Conservation (phyloP, 176 grass and related monocot species). For the Oryza longistaminata region DNA sequence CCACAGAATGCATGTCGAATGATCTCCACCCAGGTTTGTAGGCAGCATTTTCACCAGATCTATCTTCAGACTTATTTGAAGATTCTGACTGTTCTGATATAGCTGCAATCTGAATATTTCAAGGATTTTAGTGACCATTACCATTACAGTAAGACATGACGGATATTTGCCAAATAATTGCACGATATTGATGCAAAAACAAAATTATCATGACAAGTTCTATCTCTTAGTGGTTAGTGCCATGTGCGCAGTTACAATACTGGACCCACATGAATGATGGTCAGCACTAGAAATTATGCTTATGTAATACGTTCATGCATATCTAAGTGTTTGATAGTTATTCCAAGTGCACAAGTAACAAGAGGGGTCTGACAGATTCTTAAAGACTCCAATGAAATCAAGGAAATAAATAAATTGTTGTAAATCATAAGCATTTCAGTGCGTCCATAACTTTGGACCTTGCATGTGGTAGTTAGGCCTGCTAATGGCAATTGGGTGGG, state of each 20-base stretch:
- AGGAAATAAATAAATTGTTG: not conserved
- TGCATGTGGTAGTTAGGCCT: too few species aligned
- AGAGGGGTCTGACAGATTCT: not conserved
- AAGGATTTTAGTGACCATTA: constrained; percentile 3
- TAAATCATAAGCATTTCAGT: not conserved
- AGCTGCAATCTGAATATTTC: constrained; percentile 63
- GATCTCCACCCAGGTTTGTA: constrained; percentile 60
- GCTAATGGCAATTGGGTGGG: too few species aligned
- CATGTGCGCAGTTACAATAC: not conserved
- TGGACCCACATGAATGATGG: not conserved
- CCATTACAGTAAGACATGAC: not conserved
- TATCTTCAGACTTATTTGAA: constrained; percentile 49
- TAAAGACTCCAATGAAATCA: not conserved
- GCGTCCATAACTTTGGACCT: not conserved
- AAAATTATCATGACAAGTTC: not conserved
- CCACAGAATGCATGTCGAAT: constrained; percentile 89
- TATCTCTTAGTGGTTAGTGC: not conserved
- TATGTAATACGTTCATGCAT: not conserved
- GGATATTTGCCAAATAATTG: not conserved
- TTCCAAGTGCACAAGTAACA: not conserved
- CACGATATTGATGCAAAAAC: not conserved
- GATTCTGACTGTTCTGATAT: constrained; percentile 79
- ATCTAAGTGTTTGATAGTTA: not conserved
- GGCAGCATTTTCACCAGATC: constrained; percentile 27
- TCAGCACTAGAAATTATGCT: not conserved